Evolutionary conservation across 2,329 filamentous ascomycete genomes (phyloP).

Genomic region (Xylariaceae sp.): DNA sequence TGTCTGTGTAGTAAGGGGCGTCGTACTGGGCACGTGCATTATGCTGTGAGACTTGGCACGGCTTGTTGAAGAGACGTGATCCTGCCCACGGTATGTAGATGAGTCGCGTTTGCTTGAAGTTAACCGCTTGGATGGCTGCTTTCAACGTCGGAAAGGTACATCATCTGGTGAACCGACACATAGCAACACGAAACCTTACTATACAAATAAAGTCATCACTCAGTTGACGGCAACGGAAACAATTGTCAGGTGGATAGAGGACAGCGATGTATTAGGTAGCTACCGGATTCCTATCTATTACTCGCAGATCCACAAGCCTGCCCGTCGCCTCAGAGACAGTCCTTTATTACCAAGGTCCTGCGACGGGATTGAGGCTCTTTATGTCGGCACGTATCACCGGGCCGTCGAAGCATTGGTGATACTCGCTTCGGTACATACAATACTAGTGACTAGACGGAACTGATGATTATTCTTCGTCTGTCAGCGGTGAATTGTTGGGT

Average conservation of each 20-base stretch:
- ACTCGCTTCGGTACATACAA: background rate
- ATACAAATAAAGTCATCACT: too few species aligned
- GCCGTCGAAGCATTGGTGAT: background rate
- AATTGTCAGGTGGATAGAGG: too few species aligned
- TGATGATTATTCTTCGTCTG: too few species aligned
- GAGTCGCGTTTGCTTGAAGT: too few species aligned
- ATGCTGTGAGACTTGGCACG: constrained; percentile 18
- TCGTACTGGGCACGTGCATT: constrained; percentile 16
- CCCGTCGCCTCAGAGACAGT: background rate
- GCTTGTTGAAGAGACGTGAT: constrained; percentile 19
- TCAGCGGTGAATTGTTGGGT: too few species aligned
- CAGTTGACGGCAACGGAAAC: too few species aligned
- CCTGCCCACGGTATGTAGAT: background rate
- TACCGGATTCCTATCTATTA: background rate
- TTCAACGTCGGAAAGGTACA: too few species aligned
- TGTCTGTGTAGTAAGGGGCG: constrained; percentile 8
- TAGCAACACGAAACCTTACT: too few species aligned
- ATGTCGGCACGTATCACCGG: background rate
- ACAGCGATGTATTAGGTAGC: too few species aligned
- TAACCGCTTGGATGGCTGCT: too few species aligned
- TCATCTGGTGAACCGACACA: too few species aligned
- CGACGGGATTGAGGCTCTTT: background rate
- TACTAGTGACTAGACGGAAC: constrained; percentile 32
- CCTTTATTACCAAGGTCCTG: background rate
- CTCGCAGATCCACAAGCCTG: background rate